Percentiles rank a stretch among this genome's conserved stretches.
Conservation (phyloP, 352 stramenopile species). For the Lagenidium giganteum region DNA sequence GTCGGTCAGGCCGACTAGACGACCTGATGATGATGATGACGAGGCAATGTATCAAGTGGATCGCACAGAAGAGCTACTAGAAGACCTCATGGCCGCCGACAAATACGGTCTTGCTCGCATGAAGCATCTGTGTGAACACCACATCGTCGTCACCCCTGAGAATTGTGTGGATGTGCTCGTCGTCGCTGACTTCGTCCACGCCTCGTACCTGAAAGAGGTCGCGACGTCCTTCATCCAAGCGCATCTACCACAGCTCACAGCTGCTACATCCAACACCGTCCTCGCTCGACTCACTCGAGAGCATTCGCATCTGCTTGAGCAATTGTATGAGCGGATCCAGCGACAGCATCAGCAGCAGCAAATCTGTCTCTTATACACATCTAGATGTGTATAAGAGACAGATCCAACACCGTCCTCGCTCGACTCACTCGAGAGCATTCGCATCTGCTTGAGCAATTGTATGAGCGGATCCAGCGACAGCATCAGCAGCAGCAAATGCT, state of each 20-base stretch:
- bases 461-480: conserved; percentile 11
- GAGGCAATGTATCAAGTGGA: conserved; percentile 15
- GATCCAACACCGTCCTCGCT: too few species aligned
- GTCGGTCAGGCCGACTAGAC: background rate
- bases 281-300: conserved; percentile 15
- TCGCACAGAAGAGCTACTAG: conserved; percentile 37
- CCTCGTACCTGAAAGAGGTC: conserved; percentile 50
- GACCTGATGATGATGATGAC: conserved; percentile 4
- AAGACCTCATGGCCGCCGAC: conserved; percentile 67
- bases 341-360: conserved; percentile 8
- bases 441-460: conserved; percentile 39
- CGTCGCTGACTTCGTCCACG: conserved; percentile 52
- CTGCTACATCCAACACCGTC: background rate
- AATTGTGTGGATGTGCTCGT: conserved; percentile 66
- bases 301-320: conserved; percentile 34
- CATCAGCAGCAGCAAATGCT: conserved; percentile 8
- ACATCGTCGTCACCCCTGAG: conserved; percentile 24
- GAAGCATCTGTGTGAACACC: conserved; percentile 60
- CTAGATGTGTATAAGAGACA: conserved; percentile 2
- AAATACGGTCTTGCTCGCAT: conserved; percentile 69
- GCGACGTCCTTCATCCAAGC: conserved; percentile 27
- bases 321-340: conserved; percentile 25
- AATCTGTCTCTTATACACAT: background rate
- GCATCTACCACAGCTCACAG: conserved; percentile 20
- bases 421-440: conserved; percentile 22